Conservation (phyloP, 768 basidiomycete genomes). For the Chiua virens region DNA sequence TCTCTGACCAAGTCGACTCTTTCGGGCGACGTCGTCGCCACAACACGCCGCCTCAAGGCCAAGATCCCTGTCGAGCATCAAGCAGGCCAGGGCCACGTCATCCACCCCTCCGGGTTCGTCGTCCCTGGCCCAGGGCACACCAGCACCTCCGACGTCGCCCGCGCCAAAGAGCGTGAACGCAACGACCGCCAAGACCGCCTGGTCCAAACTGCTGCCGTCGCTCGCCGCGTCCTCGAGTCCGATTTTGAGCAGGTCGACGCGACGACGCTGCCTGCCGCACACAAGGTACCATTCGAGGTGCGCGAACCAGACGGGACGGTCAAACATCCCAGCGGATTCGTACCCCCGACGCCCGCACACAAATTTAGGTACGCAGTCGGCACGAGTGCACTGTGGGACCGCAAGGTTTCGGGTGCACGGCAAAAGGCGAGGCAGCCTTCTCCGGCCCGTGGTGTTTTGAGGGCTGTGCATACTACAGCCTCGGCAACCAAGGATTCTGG, state of each 20-base stretch:
- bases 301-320: slow-evolving; percentile 37
- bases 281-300: slow-evolving; percentile 46
- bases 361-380: slow-evolving; percentile 31
- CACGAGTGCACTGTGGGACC: slow-evolving; percentile 12
- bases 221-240: slow-evolving; percentile 32
- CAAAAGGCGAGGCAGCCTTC: slow-evolving; percentile 11
- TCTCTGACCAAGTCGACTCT: slow-evolving; percentile 20
- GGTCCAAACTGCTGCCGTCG: slow-evolving; percentile 33
- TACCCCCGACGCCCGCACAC: slow-evolving; percentile 41
- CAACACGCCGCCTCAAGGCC: slow-evolving; percentile 27
- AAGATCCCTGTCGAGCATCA: slow-evolving; percentile 31
- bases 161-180: slow-evolving; percentile 26
- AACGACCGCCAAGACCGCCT: slow-evolving; percentile 17
- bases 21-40: slow-evolving; percentile 25
- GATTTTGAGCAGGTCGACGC: slow-evolving; percentile 26
- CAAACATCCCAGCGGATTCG: slow-evolving; percentile 43
- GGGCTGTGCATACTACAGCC: slow-evolving; percentile 25
- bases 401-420: slow-evolving; percentile 14
- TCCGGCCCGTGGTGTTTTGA: slow-evolving; percentile 12
- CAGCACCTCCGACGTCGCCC: slow-evolving; percentile 24
- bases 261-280: slow-evolving; percentile 21
- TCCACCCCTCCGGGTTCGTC: slow-evolving; percentile 30
- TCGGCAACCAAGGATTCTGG: slow-evolving; percentile 3
- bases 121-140: slow-evolving; percentile 30
- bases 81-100: slow-evolving; percentile 10